phyloP scores from a whole-genome alignment of 2,329 filamentous ascomycete genomes.

The Clonostachys byssicola region DNA sequence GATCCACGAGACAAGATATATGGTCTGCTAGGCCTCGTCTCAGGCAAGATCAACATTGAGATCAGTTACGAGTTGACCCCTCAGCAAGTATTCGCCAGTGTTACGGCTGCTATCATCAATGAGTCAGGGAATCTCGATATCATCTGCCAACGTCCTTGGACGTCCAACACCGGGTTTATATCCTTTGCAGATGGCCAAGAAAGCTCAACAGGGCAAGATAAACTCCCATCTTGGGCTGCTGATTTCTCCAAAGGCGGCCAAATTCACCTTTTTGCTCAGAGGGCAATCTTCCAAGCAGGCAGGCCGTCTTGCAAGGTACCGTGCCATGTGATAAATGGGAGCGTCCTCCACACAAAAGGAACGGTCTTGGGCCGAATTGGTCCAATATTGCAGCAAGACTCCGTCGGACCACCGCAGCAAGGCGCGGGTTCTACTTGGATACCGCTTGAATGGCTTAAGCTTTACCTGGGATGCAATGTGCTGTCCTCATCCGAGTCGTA shows the following conservation, averaged over 20 bases:
- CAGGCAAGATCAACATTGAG: neutral
- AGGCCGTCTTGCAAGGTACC: neutral
- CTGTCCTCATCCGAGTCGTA: neutral
- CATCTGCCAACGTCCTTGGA: slow-evolving; percentile 3
- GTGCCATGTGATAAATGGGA: neutral
- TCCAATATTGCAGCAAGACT: neutral
- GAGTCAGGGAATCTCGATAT: slow-evolving; percentile 1
- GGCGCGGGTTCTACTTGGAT: too few relatives aligned
- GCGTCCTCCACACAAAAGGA: neutral
- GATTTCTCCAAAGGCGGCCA: neutral
- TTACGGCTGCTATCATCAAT: neutral
- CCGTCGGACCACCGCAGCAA: neutral
- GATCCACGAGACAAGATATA: neutral
- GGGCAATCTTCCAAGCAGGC: slow-evolving; percentile 2
- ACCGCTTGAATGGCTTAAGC: neutral
- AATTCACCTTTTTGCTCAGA: slow-evolving; percentile 2
- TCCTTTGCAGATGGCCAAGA: too few relatives aligned
- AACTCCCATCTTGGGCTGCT: neutral
- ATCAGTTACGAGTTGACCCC: neutral
- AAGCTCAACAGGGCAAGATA: too few relatives aligned
- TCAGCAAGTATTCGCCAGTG: neutral
- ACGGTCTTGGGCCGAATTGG: neutral
- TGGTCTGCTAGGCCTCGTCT: neutral
- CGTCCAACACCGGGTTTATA: neutral
- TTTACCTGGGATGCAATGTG: neutral